Evolutionary conservation across 1,284 basidiomycete species (phyloP).

Genomic region (Neotropicomus parvogracilis): DNA sequence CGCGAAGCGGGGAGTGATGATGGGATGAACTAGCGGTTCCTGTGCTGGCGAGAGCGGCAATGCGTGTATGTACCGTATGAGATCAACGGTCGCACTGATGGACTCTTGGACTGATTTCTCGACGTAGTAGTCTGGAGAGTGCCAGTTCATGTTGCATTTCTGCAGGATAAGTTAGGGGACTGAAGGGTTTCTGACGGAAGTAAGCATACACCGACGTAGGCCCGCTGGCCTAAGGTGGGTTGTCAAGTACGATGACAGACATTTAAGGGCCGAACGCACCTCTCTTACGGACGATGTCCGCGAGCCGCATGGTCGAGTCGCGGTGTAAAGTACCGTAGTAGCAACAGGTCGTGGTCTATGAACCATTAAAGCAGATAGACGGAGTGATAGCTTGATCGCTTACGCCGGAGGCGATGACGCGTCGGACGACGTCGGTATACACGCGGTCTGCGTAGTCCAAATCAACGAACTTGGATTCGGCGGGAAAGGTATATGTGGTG

Average conservation of each 20-base stretch:
- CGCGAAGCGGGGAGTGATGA: constrained; percentile 93
- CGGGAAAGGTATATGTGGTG: constrained; percentile 82
- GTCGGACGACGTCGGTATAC: constrained; percentile 73
- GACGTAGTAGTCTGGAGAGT: constrained; percentile 69
- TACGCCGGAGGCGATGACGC: constrained; percentile 76
- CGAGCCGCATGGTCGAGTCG: constrained; percentile 78
- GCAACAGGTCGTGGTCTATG: constrained; percentile 87
- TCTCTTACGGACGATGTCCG: constrained; percentile 64
- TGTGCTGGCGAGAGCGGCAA: constrained; percentile 38
- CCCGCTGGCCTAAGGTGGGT: constrained; percentile 68
- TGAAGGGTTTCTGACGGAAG: not conserved
- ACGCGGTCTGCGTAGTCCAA: constrained; percentile 64
- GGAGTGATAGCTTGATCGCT: constrained; percentile 28
- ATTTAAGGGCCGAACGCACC: constrained; percentile 42
- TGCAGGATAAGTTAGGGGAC: constrained; percentile 33
- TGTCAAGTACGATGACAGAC: constrained; percentile 4
- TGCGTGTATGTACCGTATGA: constrained; percentile 68
- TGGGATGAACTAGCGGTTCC: constrained; percentile 72
- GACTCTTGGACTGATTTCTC: constrained; percentile 63
- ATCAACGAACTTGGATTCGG: constrained; percentile 80
- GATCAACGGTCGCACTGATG: constrained; percentile 55
- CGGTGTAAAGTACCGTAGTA: constrained; percentile 88
- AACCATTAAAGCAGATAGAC: not conserved
- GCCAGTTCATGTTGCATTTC: constrained; percentile 94
- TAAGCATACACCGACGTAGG: constrained; percentile 71